Evolutionary conservation across 139 green algal species (phyloP).

Genomic region (Asterochloris erici): DNA sequence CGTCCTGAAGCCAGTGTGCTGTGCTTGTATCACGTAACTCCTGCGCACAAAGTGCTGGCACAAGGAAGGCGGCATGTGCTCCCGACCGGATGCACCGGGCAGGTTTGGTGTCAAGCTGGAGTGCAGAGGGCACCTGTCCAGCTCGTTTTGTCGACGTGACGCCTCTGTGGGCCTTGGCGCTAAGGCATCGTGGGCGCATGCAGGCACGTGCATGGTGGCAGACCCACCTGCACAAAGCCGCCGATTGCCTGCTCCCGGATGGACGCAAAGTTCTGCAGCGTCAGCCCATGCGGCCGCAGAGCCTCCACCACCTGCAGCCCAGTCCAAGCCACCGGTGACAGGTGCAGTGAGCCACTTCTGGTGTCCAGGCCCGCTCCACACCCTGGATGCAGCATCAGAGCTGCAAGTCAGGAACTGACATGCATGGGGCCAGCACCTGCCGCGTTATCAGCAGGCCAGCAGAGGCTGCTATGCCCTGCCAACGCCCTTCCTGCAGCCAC

Average conservation of each 20-base stretch:
- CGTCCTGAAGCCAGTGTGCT: too few species aligned
- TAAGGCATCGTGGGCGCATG: neutral
- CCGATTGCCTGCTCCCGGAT: slow-evolving; percentile 96
- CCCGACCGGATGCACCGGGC: too few species aligned
- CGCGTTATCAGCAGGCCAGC: neutral
- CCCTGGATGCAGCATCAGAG: too few species aligned
- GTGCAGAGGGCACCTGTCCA: neutral
- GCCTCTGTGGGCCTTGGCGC: neutral
- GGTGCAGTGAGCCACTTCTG: too few species aligned
- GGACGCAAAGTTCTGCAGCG: slow-evolving; percentile 93
- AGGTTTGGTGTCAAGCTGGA: neutral
- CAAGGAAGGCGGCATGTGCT: too few species aligned
- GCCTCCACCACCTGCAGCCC: slow-evolving; percentile 52
- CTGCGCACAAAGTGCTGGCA: too few species aligned
- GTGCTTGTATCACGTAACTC: too few species aligned
- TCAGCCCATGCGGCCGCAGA: slow-evolving; percentile 80
- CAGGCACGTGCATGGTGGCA: neutral
- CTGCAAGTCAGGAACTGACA: neutral
- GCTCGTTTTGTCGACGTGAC: neutral
- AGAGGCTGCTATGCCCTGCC: neutral
- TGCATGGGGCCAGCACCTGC: neutral
- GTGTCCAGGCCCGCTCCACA: too few species aligned
- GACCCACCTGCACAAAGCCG: slow-evolving; percentile 82
- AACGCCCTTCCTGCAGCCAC: too few species aligned
- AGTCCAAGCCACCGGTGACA: neutral